phyloP scores from a whole-genome alignment of 495 filamentous ascomycete genomes.

The Cudoniella acicularis region DNA sequence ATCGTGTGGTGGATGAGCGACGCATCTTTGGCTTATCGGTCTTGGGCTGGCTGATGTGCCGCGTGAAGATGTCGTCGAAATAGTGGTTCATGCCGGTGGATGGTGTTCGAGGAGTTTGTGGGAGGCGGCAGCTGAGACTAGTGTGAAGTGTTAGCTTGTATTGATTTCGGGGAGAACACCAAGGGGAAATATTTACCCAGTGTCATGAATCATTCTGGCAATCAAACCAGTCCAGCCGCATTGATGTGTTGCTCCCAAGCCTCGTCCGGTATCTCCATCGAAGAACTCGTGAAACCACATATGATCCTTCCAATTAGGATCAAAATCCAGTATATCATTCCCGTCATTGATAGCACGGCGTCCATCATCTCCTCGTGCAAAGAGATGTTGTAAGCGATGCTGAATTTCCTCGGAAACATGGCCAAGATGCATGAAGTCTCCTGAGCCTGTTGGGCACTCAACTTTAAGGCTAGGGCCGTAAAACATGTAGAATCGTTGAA shows the following conservation, averaged over 20 bases:
- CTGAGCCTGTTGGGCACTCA: constrained; percentile 91
- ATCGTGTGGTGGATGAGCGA: constrained; percentile 77
- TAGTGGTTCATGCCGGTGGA: constrained; percentile 80
- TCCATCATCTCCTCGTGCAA: constrained; percentile 77
- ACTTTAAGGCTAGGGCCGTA: constrained; percentile 85
- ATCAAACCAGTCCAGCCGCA: constrained; percentile 97
- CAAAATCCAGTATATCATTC: constrained; percentile 80
- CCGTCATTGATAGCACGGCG: constrained; percentile 80
- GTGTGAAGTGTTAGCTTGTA: constrained; percentile 7
- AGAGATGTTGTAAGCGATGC: constrained; percentile 89
- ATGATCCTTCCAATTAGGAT: constrained; percentile 88
- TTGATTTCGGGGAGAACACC: constrained; percentile 1
- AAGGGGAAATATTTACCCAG: constrained; percentile 52
- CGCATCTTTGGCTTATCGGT: constrained; percentile 50
- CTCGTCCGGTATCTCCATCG: constrained; percentile 85
- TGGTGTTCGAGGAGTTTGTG: constrained; percentile 88
- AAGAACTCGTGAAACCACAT: constrained; percentile 98
- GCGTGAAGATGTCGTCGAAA: constrained; percentile 86
- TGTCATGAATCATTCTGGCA: constrained; percentile 95
- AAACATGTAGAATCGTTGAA: constrained; percentile 92
- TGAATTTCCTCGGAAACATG: constrained; percentile 96
- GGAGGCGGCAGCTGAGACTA: constrained; percentile 76
- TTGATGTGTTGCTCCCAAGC: constrained; percentile 89
- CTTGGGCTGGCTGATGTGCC: constrained; percentile 34
- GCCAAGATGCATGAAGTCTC: constrained; percentile 92